A percentile compares a stretch with the other conserved stretches of the same genome.
These are phyloP conservation scores for Xylaria scruposa DNA, from an alignment of 495 filamentous ascomycete species.

Conservation along the genomic window DNA sequence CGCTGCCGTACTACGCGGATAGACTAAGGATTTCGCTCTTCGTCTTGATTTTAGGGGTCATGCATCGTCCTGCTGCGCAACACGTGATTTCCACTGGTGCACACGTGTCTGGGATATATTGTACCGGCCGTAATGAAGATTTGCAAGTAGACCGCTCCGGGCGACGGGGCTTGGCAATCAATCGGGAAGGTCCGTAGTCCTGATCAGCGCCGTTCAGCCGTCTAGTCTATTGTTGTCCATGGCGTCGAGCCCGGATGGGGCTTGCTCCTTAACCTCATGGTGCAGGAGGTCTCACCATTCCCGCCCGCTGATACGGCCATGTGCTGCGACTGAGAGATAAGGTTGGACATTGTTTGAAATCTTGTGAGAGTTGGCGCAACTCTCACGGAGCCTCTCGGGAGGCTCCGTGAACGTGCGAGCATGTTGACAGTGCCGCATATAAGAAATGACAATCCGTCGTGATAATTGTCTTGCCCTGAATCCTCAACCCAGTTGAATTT, in stretches of 20 bases:
- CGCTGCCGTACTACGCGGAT: background rate
- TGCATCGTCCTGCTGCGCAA: background rate
- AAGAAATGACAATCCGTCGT: background rate
- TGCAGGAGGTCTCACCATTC: slow-evolving; percentile 15
- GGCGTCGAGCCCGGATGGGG: background rate
- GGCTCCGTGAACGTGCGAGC: background rate
- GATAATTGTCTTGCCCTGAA: background rate
- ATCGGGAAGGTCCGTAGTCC: slow-evolving; percentile 24
- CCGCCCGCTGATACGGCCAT: slow-evolving; percentile 8
- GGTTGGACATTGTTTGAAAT: slow-evolving; percentile 21
- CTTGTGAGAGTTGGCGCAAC: background rate
- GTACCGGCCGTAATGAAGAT: background rate
- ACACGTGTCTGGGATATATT: slow-evolving; percentile 4
- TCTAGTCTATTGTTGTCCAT: slow-evolving; percentile 2
- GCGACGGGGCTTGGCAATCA: slow-evolving; percentile 14
- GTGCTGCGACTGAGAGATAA: slow-evolving; percentile 16
- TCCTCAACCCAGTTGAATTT: background rate
- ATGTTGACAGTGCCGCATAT: slow-evolving; percentile 3
- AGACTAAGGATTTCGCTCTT: background rate
- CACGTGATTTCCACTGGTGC: background rate
- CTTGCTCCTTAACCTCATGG: slow-evolving; percentile 9
- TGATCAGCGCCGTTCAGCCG: slow-evolving; percentile 7
- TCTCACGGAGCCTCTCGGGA: background rate
- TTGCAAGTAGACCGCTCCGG: background rate
- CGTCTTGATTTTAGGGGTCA: background rate